phyloP scores from a whole-genome alignment of 345 rosid species.

The Capsella bursapastoris region DNA sequence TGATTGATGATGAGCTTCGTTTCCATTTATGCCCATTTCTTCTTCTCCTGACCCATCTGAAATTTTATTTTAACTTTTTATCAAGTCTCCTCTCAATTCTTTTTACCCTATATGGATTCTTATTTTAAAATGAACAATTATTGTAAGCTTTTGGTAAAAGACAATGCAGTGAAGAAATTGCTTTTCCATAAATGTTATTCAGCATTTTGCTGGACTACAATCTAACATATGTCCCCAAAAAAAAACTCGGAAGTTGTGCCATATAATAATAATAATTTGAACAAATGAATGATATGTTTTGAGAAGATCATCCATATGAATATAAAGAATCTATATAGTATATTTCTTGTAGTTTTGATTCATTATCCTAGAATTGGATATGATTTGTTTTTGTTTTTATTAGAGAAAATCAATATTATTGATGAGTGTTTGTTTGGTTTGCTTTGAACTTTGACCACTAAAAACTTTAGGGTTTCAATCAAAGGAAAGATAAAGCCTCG shows the following conservation, averaged over 20 bases:
- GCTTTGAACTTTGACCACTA: slow-evolving; percentile 31
- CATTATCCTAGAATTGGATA: not conserved
- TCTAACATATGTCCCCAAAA: not conserved
- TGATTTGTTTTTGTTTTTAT: slow-evolving; percentile 1
- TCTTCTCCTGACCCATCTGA: slow-evolving; percentile 87
- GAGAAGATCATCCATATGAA: not conserved
- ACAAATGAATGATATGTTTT: not conserved
- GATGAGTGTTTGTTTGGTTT: slow-evolving; percentile 33
- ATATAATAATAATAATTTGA: not conserved
- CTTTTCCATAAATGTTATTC: slow-evolving; percentile 24
- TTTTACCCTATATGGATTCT: slow-evolving; percentile 33
- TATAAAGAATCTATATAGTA: not conserved
- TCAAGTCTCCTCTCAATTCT: slow-evolving; percentile 19
- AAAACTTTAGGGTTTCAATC: slow-evolving; percentile 41
- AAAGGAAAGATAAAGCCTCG: slow-evolving; percentile 36
- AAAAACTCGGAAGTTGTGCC: slow-evolving; percentile 5
- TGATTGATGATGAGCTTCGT: slow-evolving; percentile 45
- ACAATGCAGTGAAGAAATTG: slow-evolving; percentile 35
- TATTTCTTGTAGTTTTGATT: not conserved
- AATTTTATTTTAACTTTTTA: slow-evolving; percentile 1
- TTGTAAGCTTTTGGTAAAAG: slow-evolving; percentile 39
- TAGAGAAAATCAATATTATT: slow-evolving; percentile 6
- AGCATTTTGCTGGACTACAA: slow-evolving; percentile 23
- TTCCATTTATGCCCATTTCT: slow-evolving; percentile 57
- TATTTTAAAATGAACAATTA: slow-evolving; percentile 2